A percentile compares a stretch with the other conserved stretches of the same genome.
Conservation (phyloP, 2,329 filamentous ascomycete genomes). For the Paradendryphiella salina region DNA sequence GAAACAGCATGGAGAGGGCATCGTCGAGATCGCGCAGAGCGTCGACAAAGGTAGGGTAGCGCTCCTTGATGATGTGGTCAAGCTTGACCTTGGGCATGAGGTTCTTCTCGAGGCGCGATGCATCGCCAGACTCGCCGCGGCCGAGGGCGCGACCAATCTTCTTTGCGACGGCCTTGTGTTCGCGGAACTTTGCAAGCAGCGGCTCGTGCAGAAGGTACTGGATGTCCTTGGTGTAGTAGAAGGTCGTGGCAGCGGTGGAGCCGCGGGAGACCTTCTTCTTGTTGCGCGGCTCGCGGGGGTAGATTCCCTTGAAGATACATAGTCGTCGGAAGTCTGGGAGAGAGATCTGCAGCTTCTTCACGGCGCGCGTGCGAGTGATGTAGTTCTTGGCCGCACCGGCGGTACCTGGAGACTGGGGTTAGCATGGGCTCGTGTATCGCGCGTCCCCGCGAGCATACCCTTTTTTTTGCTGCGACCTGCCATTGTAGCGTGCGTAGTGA, state of each 20-base stretch:
- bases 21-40: slow-evolving; percentile 94
- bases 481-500: slow-evolving; percentile 31
- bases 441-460: slow-evolving; percentile 54
- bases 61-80: slow-evolving; percentile 96
- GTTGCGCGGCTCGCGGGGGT: slow-evolving; percentile 93
- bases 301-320: slow-evolving; percentile 99
- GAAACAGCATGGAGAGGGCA: slow-evolving; percentile 93
- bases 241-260: slow-evolving; percentile 87
- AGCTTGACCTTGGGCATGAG: slow-evolving; percentile 87
- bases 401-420: slow-evolving; percentile 58
- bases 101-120: slow-evolving; percentile 85
- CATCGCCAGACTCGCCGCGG: slow-evolving; percentile 86
- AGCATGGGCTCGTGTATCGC: slow-evolving; percentile 9
- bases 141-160: slow-evolving; percentile 94
- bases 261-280: slow-evolving; percentile 96
- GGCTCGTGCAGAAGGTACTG: slow-evolving; percentile 98
- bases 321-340: slow-evolving; percentile 96
- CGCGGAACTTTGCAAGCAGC: slow-evolving; percentile 89
- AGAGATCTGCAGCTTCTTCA: slow-evolving; percentile 96
- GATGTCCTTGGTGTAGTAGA: slow-evolving; percentile 91
- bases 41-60: slow-evolving; percentile 96
- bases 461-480: slow-evolving; percentile 58
- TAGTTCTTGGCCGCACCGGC: slow-evolving; percentile 96
- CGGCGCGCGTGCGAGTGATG: slow-evolving; percentile 93
- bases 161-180: slow-evolving; percentile 95